Evolutionary conservation across 2,329 filamentous ascomycete species (phyloP).

Genomic region (Knoxdaviesia capensis): DNA sequence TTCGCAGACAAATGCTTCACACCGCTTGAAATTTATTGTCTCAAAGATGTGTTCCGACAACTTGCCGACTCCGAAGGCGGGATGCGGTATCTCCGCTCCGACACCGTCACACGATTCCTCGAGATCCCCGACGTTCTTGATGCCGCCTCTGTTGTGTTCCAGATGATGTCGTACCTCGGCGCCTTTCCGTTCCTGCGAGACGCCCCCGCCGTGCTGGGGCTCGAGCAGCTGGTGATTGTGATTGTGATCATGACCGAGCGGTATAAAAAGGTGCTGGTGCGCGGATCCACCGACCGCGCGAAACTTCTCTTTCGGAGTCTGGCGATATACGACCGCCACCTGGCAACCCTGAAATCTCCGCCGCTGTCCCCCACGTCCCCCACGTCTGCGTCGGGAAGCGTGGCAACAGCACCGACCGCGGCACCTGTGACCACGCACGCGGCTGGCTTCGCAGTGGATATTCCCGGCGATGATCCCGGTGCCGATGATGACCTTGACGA

Average conservation of each 20-base stretch:
- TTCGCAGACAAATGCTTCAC: constrained; percentile 55
- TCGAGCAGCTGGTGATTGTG: constrained; percentile 52
- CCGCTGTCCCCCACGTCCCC: constrained; percentile 6
- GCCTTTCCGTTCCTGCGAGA: constrained; percentile 55
- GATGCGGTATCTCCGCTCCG: constrained; percentile 47
- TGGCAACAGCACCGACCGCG: background rate
- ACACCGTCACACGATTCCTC: constrained; percentile 50
- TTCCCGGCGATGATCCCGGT: constrained; percentile 19
- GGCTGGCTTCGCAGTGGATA: constrained; percentile 25
- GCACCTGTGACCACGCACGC: constrained; percentile 4
- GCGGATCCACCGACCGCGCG: constrained; percentile 33
- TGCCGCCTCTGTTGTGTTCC: constrained; percentile 48
- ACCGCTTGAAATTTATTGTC: constrained; percentile 50
- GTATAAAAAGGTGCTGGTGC: constrained; percentile 41
- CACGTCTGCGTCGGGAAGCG: background rate
- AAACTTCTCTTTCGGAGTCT: constrained; percentile 52
- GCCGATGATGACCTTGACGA: constrained; percentile 20
- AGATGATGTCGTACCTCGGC: constrained; percentile 50
- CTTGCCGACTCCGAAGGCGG: constrained; percentile 44
- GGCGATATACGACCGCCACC: constrained; percentile 43
- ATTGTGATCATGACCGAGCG: constrained; percentile 53
- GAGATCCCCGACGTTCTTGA: constrained; percentile 51
- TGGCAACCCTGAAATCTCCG: constrained; percentile 16
- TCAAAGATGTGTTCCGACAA: constrained; percentile 51
- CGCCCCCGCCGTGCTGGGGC: constrained; percentile 47